Base-by-base conservation (phyloP, 768 basidiomycete genomes). In the Dioszegia crocea region DNA sequence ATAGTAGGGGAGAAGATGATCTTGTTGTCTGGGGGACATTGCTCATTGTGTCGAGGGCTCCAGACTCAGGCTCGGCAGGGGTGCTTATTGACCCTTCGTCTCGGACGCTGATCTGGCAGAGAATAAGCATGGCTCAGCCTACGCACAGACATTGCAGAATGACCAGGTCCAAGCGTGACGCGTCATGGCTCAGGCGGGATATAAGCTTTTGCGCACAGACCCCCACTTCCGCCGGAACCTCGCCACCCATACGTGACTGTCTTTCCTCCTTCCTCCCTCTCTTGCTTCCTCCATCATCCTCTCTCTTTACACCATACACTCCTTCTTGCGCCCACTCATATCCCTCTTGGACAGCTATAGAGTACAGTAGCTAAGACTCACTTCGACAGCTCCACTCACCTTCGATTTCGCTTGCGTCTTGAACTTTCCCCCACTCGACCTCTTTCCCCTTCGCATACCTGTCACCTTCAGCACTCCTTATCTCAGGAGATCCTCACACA, bases 131-230 rank as follows among this genome's bases (percentile, higher is more conserved):
- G n/a, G n/a, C n/a, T n/a, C n/a, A n/a, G 40, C 5, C 5, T 48
- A 31, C 29, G 47, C 29, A 48, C 47, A 48, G 47, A 26, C 29
- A 4, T 11, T 46, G 9, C 11, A 38, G 49, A n/a, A n/a, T n/a
- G n/a, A 12, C 26, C 19, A 24, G 6, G 45, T 24, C n/a, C 24
- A 5, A 24, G 24, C 45, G 45, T 11, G 47, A 29, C 16, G 14
- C 47, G 14, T 48, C 33, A 33, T 33, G 33, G 33, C 33, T n/a
- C n/a, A n/a, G n/a, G n/a, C n/a, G n/a, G 33, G 14, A 33, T 30
- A 2, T 48, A 29, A 29, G 27, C 9, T 26, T 36, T 14, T 53
- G 26, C 51, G 51, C 51, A 53, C 51, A 53, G 51, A 53, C 51
- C 49, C 8, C 40, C 16, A 8, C 36, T 17, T 38, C 41, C 41